Evolutionary conservation across 2,329 filamentous ascomycete species (phyloP).

Genomic region (Penicillium expansum): DNA sequence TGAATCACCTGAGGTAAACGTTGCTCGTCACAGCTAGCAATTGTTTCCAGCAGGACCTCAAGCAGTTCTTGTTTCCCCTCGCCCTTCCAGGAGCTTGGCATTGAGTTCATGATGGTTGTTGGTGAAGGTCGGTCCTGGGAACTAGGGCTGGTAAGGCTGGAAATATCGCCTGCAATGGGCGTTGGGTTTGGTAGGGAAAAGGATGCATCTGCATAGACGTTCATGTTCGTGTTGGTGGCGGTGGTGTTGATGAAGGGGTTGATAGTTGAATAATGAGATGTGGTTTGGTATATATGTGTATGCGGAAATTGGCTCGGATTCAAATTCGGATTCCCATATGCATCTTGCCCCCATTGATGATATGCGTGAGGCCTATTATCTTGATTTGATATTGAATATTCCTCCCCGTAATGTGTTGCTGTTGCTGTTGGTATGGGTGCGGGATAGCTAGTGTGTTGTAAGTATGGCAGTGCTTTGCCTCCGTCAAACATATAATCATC

Average conservation of each 20-base stretch:
- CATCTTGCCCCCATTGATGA: neutral
- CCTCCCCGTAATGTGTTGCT: neutral
- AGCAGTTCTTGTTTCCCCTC: conserved; percentile 26
- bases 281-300: neutral
- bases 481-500: neutral
- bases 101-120: conserved; percentile 8
- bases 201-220: neutral
- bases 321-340: neutral
- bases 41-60: conserved; percentile 28
- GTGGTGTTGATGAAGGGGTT: neutral
- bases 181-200: neutral
- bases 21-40: conserved; percentile 28
- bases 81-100: conserved; percentile 24
- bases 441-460: neutral
- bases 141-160: neutral
- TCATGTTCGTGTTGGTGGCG: neutral
- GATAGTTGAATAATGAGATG: conserved; percentile 4
- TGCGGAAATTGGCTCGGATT: neutral
- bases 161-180: neutral
- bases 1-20: conserved; percentile 26
- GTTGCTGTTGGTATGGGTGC: neutral
- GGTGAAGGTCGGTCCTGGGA: conserved; percentile 4
- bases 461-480: neutral
- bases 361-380: neutral
- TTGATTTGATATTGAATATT: neutral